Conservation (phyloP, 768 basidiomycete species). For the Suillus plorans region DNA sequence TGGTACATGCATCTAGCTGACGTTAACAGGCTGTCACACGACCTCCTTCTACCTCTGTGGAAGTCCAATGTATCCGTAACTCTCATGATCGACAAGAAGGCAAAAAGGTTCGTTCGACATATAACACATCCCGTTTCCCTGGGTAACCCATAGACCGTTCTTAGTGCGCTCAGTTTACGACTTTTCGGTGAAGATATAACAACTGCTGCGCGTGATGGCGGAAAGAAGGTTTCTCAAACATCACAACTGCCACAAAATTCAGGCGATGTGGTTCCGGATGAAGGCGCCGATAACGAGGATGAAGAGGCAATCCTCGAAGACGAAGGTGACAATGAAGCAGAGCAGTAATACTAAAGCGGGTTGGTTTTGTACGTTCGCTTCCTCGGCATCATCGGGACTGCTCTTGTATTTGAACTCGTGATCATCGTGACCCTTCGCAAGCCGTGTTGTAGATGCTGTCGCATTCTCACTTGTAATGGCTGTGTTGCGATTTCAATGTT, state of each 20-base stretch:
- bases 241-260: not conserved
- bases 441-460: not conserved
- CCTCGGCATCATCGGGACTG: not conserved
- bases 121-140: not conserved
- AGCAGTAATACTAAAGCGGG: slow-evolving; percentile 10
- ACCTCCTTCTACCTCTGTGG: slow-evolving; percentile 93
- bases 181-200: slow-evolving; percentile 83
- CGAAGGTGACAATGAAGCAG: slow-evolving; percentile 9
- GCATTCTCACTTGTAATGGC: not conserved
- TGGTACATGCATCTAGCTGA: not conserved
- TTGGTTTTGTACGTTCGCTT: not conserved
- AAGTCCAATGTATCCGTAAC: slow-evolving; percentile 85
- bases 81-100: slow-evolving; percentile 95
- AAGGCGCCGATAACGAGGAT: slow-evolving; percentile 1
- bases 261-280: not conserved
- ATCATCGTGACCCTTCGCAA: not conserved
- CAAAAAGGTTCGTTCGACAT: slow-evolving; percentile 71
- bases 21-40: slow-evolving; percentile 61
- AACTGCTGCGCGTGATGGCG: slow-evolving; percentile 39
- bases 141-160: slow-evolving; percentile 2
- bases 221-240: slow-evolving; percentile 22
- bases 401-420: not conserved
- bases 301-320: slow-evolving; percentile 9
- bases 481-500: not conserved
- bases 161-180: slow-evolving; percentile 82